Conservation (phyloP, 2,329 filamentous ascomycete genomes). For the Trichoderma harzianum region DNA sequence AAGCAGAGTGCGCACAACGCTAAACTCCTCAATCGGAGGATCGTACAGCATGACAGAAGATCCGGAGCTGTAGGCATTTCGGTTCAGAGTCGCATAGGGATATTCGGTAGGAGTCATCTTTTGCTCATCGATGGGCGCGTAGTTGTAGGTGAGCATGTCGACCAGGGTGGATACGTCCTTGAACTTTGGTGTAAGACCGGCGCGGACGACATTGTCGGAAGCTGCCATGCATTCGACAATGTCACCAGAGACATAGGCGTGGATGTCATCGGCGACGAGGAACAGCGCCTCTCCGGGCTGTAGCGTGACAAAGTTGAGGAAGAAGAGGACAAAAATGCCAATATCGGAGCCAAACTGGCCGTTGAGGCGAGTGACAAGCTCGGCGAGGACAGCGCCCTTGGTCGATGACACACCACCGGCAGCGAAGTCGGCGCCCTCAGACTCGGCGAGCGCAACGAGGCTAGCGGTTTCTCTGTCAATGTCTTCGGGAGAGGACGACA, state of each 20-base stretch:
- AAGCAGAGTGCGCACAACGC: constrained; percentile 77
- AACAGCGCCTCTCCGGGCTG: constrained; percentile 92
- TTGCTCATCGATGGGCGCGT: constrained; percentile 89
- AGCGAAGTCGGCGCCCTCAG: constrained; percentile 70
- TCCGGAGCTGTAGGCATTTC: constrained; percentile 72
- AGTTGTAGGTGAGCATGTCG: constrained; percentile 90
- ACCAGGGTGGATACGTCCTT: constrained; percentile 91
- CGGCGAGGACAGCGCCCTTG: constrained; percentile 65
- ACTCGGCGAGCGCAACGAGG: constrained; percentile 67
- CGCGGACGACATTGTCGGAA: constrained; percentile 97
- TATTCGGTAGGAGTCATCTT: constrained; percentile 88
- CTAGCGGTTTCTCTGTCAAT: constrained; percentile 55
- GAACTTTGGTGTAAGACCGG: constrained; percentile 97
- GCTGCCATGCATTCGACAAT: constrained; percentile 99
- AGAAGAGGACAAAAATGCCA: constrained; percentile 92
- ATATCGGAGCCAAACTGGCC: constrained; percentile 85
- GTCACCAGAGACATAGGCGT: constrained; percentile 89
- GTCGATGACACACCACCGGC: constrained; percentile 67
- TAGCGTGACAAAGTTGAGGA: constrained; percentile 91
- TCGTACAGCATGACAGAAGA: constrained; percentile 78
- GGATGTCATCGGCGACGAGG: constrained; percentile 92
- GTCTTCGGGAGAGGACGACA: constrained; percentile 69
- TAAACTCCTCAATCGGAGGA: constrained; percentile 95
- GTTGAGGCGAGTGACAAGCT: constrained; percentile 74
- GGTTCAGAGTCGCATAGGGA: constrained; percentile 79